phyloP scores from a whole-genome alignment of 768 basidiomycete species.

The Auricularia heimuer region DNA sequence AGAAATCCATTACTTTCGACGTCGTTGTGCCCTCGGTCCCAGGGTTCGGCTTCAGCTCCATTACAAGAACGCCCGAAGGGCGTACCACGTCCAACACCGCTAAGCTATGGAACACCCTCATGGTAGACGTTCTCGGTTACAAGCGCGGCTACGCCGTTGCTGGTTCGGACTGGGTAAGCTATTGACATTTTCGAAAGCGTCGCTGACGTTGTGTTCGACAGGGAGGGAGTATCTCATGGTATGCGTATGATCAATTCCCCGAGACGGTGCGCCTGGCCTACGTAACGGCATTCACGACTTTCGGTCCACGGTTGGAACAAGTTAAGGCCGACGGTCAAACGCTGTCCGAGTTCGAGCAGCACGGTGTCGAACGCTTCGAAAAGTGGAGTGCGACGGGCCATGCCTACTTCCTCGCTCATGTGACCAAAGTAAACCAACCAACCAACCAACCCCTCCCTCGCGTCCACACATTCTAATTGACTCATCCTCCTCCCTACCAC shows the following conservation, averaged over 20 bases:
- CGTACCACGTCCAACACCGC: slow-evolving; percentile 14
- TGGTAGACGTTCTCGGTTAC: slow-evolving; percentile 19
- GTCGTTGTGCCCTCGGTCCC: slow-evolving; percentile 11
- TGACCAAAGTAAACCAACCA: slow-evolving; percentile 1
- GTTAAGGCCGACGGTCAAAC: background rate
- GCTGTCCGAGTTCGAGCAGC: slow-evolving; percentile 2
- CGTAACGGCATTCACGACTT: too few relatives aligned
- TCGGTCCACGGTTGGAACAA: slow-evolving; percentile 3
- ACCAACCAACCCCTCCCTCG: too few relatives aligned
- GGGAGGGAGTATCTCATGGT: slow-evolving; percentile 4
- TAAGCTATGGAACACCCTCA: slow-evolving; percentile 18
- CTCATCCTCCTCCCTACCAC: background rate
- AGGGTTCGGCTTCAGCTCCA: slow-evolving; percentile 15
- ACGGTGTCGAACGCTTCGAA: background rate
- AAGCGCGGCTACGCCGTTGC: slow-evolving; percentile 11
- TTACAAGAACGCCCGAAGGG: slow-evolving; percentile 10
- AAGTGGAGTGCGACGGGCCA: slow-evolving; percentile 5
- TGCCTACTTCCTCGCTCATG: slow-evolving; percentile 4
- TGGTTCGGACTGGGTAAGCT: background rate
- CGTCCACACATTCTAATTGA: too few relatives aligned
- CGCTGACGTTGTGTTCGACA: background rate
- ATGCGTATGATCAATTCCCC: background rate
- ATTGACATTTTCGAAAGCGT: background rate
- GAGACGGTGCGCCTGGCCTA: too few relatives aligned
- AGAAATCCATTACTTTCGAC: slow-evolving; percentile 4